Evolutionary conservation across 2,329 filamentous ascomycete species (phyloP), one percentile per base, ranked within the genome.

Genomic region (Sporothrix pseudoabietina): DNA sequence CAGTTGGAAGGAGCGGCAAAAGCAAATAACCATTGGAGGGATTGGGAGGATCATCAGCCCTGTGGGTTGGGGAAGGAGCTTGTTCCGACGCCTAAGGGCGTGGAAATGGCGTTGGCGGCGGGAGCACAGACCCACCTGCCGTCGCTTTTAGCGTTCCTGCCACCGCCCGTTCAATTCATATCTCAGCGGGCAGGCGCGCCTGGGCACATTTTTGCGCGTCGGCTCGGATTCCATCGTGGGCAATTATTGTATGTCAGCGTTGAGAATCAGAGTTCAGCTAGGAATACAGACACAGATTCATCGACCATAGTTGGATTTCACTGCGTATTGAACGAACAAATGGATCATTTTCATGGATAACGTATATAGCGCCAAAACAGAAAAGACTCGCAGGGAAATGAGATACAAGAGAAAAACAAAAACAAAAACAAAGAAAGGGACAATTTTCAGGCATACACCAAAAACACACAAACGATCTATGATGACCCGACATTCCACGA

Each of bases 381-480:
- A 59, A 32, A 59, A 59, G 26, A 59, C 26, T 35, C 26, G 26
- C 10, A 59, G 7, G 19, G 19, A 39, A 9, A 59, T 7, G 35
- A 61, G 41, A 44, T 19, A 41, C 12, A 41, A 35, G 22, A 44
- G 12, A 65, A 8, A 12, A 16, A 39, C 57, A 39, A 61, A 19
- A 59, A 39, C 39, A 19, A 59, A 26, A n/a, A 41, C 12, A 41
- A 35, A 44, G n/a, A 44, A 22, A 65, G 6, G 26, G 30, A 39
- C 57, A 39, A 61, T 63, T 59, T 63, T 41, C 32, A 44, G 39
- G 10, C 10, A 26, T 9, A 63, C 59, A 39, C 32, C 32, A 44
- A 10, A 49, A 35, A 35, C 35, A 35, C 44, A 68, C 65, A n/a
- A 22, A 35, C 52, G 16, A 52, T 68, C 65, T 68, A 68, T 68